Conservation (phyloP, 192 early-diverging fungal genomes). For the Geranomyces michiganensis region DNA sequence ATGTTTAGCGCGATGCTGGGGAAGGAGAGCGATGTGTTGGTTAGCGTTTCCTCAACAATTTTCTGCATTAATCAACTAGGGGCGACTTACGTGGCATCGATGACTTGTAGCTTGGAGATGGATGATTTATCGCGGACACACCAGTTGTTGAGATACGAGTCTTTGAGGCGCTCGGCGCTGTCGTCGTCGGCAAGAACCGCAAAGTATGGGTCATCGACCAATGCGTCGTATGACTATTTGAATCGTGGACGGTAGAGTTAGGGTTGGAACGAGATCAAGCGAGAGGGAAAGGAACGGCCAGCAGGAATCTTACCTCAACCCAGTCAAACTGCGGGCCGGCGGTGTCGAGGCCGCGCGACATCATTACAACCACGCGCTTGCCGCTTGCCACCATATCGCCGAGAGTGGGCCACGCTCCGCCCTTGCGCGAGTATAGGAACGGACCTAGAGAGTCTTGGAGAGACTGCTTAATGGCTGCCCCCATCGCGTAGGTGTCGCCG, state of each 20-base stretch:
- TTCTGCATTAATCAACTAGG: too few relatives aligned
- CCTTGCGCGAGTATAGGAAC: constrained; percentile 41
- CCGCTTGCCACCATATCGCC: constrained; percentile 60
- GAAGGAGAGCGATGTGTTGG: too few relatives aligned
- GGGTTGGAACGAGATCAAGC: too few relatives aligned
- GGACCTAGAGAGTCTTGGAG: constrained; percentile 53
- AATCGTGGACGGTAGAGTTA: too few relatives aligned
- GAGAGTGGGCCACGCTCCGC: constrained; percentile 70
- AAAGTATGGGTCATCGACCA: constrained; percentile 32
- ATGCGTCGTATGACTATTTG: constrained; percentile 8
- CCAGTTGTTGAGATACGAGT: constrained; percentile 27
- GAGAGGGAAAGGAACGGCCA: not conserved
- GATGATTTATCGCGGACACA: constrained; percentile 6
- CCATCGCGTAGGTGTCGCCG: constrained; percentile 48
- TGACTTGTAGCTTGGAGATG: constrained; percentile 23
- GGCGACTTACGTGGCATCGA: constrained; percentile 28
- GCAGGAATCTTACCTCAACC: not conserved
- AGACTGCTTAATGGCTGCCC: constrained; percentile 55
- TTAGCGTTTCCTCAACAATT: too few relatives aligned
- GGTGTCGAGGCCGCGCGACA: not conserved
- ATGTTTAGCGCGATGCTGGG: constrained; percentile 12
- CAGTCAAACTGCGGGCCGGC: constrained; percentile 2
- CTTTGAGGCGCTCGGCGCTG: constrained; percentile 3
- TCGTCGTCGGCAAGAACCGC: constrained; percentile 25
- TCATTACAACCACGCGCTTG: constrained; percentile 66